Conservation (phyloP, 2,329 filamentous ascomycete genomes). For the Aureobasidium sp. region DNA sequence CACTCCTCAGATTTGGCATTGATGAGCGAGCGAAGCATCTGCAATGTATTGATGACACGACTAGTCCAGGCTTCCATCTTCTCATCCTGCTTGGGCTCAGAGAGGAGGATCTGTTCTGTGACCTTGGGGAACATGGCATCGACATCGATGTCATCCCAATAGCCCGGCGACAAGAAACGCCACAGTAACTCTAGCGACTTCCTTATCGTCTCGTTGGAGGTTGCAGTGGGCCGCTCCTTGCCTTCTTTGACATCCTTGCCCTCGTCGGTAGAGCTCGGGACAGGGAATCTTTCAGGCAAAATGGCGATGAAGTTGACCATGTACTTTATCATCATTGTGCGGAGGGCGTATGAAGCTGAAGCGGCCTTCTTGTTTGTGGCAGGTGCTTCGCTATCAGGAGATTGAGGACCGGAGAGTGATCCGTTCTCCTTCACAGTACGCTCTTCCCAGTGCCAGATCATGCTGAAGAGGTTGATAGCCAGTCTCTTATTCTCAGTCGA, state of each 20-base stretch:
- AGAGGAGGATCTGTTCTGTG: conserved; percentile 74
- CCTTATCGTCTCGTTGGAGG: conserved; percentile 66
- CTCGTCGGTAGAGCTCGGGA: conserved; percentile 49
- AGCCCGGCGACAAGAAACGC: conserved; percentile 75
- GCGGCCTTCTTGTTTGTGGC: conserved; percentile 22
- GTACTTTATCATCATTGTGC: conserved; percentile 84
- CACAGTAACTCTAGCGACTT: conserved; percentile 75
- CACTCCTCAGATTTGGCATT: conserved; percentile 85
- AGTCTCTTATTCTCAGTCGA: conserved; percentile 89
- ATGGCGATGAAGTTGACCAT: conserved; percentile 91
- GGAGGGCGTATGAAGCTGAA: conserved; percentile 42
- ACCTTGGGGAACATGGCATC: conserved; percentile 79
- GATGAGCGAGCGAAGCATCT: conserved; percentile 82
- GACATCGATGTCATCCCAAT: conserved; percentile 87
- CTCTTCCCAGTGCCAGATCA: conserved; percentile 92
- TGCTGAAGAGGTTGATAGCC: conserved; percentile 78
- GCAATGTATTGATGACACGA: conserved; percentile 85
- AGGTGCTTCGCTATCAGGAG: conserved; percentile 16
- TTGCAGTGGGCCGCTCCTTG: conserved; percentile 45
- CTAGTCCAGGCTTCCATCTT: conserved; percentile 66
- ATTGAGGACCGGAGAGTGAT: conserved; percentile 22
- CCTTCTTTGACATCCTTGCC: conserved; percentile 44
- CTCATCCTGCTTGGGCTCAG: conserved; percentile 50
- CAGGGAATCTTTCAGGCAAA: conserved; percentile 73
- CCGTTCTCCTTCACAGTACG: conserved; percentile 59